phyloP scores from a whole-genome alignment of 2,329 filamentous ascomycete species.

The Microcyclosporella mali region DNA sequence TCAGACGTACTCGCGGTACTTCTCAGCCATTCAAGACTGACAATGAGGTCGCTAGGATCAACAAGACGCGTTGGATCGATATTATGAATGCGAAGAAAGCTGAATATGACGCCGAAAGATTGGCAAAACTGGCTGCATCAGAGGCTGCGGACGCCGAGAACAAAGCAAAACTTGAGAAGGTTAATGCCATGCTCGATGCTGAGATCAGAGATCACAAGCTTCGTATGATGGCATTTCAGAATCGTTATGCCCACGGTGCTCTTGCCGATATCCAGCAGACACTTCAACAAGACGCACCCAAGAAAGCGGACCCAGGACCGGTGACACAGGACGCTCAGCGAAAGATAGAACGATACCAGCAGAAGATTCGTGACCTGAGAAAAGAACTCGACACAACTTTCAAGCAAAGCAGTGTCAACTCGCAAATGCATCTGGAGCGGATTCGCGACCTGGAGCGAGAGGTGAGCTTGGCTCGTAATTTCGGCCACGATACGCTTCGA shows the following conservation, averaged over 20 bases:
- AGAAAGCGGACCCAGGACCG: neutral
- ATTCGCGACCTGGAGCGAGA: conserved; percentile 20
- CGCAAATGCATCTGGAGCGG: conserved; percentile 23
- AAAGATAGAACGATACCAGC: conserved; percentile 9
- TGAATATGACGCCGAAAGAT: conserved; percentile 13
- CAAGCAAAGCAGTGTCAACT: conserved; percentile 26
- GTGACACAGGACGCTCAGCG: neutral
- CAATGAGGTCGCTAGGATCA: neutral
- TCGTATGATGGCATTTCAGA: conserved; percentile 21
- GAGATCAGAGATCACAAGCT: conserved; percentile 28
- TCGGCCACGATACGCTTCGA: conserved; percentile 10
- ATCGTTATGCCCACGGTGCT: conserved; percentile 2
- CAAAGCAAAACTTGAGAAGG: conserved; percentile 19
- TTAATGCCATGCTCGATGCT: conserved; percentile 20
- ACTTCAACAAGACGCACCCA: neutral
- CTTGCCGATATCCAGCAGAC: neutral
- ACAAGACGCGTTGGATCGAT: conserved; percentile 20
- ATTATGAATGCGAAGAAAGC: conserved; percentile 22
- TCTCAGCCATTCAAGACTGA: neutral
- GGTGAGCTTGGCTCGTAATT: conserved; percentile 16
- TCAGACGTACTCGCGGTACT: conserved; percentile 17
- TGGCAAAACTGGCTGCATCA: conserved; percentile 2
- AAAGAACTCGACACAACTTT: conserved; percentile 25
- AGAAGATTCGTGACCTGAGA: conserved; percentile 22
- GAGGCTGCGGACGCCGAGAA: conserved; percentile 14